Percentiles rank a stretch among this genome's conserved stretches.
phyloP scores from a whole-genome alignment of 208 protist species.

The Acanthamoeba sp. region DNA sequence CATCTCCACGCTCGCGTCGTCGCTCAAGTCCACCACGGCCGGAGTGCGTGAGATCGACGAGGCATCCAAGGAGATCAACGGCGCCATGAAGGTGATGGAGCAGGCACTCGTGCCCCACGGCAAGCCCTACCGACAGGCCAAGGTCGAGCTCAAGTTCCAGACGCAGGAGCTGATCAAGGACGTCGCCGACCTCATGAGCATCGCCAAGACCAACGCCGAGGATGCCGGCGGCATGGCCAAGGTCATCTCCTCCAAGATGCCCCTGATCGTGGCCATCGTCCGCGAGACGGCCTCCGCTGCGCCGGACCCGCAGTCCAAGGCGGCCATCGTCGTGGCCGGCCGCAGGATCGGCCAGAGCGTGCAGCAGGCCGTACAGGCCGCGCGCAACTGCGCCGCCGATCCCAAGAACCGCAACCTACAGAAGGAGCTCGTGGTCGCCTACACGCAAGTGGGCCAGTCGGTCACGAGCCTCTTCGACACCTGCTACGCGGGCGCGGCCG shows the following conservation, averaged over 20 bases:
- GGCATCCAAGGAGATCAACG: conserved; percentile 36
- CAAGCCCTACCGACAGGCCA: conserved; percentile 68
- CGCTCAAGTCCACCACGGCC: conserved; percentile 16
- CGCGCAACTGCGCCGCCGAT: conserved; percentile 31
- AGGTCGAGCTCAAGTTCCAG: conserved; percentile 74
- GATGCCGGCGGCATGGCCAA: conserved; percentile 42
- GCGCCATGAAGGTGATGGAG: not conserved
- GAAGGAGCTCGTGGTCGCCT: conserved; percentile 22
- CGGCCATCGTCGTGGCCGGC: not conserved
- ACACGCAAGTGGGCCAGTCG: conserved; percentile 7
- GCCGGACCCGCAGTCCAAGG: not conserved
- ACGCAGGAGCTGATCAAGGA: conserved; percentile 72
- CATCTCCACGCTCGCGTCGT: not conserved
- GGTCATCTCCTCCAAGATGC: conserved; percentile 26
- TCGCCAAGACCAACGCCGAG: conserved; percentile 62
- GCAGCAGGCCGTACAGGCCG: conserved; percentile 4
- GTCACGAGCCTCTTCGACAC: conserved; percentile 39
- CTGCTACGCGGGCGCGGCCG: conserved; percentile 48
- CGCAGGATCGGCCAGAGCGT: not conserved
- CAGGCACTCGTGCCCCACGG: not conserved
- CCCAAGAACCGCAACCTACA: conserved; percentile 74
- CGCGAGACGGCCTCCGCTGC: conserved; percentile 25
- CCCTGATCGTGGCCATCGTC: not conserved
- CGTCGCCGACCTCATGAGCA: conserved; percentile 27
- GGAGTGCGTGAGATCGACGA: conserved; percentile 65